Evolutionary conservation across 2,329 filamentous ascomycete species (phyloP), one percentile per base, ranked within the genome.

Genomic region (Pestalotiopsis sp.): DNA sequence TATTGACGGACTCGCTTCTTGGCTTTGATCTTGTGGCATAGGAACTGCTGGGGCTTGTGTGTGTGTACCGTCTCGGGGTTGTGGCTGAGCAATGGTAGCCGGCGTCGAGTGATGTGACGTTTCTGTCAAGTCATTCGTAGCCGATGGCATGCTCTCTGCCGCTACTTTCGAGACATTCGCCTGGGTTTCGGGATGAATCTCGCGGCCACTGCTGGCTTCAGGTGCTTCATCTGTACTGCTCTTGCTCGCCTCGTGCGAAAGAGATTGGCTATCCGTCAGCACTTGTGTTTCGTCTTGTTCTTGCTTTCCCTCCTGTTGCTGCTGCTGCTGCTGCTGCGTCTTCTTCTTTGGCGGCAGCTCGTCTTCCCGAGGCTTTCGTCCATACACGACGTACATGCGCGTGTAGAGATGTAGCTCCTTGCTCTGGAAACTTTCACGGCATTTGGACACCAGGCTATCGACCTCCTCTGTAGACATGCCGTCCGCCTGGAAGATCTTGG

Each of bases 401-500:
- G 65, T 38, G 38, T 66, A 66, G 31, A 66, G 65, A 31, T 66
- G 65, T 14, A 66, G 52, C 17, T 41, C 31, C 38, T 49, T 49
- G 23, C 45, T 36, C 17, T n/a, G 49, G 7, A 66, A 49, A 31
- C 49, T 36, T 20, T 66, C 65, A 14, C 65, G 65, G 52, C n/a
- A 20, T 9, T 49, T 49, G 39, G 49, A 27, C 12, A 59, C 38
- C 38, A 58, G 38, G 7, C 57, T 25, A 5, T 66, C 49, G 14
- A 58, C 49, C 38, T 66, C 25, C 17, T 66, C 65, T 27, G 27
- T 4, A 17, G 65, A 58, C 65, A 66, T 66, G 49, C 65, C 65
- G 20, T 66, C 65, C 13, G 14, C 65, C 25, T 61, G 66, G 17
- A 67, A 57, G 31, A 67, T 12, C 38, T 67, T 67, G 57, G 45